Evolutionary conservation across 495 filamentous ascomycete genomes (phyloP).

Genomic region (Penicillium daleae): DNA sequence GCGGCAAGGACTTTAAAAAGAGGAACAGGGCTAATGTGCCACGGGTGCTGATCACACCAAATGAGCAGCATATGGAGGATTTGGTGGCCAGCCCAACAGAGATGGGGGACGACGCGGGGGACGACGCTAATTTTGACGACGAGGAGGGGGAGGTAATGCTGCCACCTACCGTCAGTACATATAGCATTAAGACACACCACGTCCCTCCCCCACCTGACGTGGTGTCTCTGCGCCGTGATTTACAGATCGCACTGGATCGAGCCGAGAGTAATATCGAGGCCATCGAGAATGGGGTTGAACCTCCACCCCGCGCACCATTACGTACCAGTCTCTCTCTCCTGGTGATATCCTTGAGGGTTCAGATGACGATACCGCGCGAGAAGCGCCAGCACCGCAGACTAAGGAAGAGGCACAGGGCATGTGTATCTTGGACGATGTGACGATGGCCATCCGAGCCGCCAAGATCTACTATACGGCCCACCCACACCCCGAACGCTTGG

Average conservation of each 20-base stretch:
- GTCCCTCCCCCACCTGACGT: conserved; percentile 86
- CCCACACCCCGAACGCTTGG: conserved; percentile 78
- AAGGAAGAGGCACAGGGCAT: conserved; percentile 90
- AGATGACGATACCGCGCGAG: conserved; percentile 41
- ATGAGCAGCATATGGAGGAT: conserved; percentile 46
- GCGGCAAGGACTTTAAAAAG: conserved; percentile 71
- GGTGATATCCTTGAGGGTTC: conserved; percentile 33
- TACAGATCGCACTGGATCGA: conserved; percentile 69
- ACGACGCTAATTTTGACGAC: conserved; percentile 59
- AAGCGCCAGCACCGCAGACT: conserved; percentile 50
- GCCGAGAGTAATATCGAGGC: conserved; percentile 68
- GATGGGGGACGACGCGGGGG: conserved; percentile 41
- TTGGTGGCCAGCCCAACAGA: conserved; percentile 60
- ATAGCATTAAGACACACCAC: conserved; percentile 83
- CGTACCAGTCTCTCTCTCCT: conserved; percentile 40
- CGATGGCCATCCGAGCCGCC: conserved; percentile 89
- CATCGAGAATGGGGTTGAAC: conserved; percentile 39
- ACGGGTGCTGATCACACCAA: conserved; percentile 47
- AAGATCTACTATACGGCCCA: conserved; percentile 94
- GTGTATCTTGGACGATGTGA: conserved; percentile 88
- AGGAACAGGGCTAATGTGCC: conserved; percentile 49
- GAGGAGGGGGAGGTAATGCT: conserved; percentile 75
- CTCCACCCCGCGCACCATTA: conserved; percentile 34
- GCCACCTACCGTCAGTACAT: conserved; percentile 94
- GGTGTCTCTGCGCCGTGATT: conserved; percentile 72